Base-by-base conservation (phyloP, 768 basidiomycete species). In the Tubosaeta sp. region DNA sequence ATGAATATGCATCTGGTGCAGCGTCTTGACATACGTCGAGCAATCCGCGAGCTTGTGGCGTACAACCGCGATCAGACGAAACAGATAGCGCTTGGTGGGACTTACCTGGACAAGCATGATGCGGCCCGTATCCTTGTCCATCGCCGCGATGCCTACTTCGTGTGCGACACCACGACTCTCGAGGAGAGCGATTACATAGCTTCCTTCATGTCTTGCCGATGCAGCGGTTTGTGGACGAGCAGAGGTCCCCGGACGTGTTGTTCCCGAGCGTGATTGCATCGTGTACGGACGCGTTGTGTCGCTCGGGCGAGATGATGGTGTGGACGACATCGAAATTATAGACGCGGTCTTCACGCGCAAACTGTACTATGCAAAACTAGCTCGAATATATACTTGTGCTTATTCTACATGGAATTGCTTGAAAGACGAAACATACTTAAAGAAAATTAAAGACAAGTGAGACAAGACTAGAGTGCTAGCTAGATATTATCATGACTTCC, bases 101-200 rank as follows among this genome's bases (percentile, higher is more conserved):
- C 60, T n/a, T 43, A 86, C 91, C 77, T 95, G 92, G 16, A 91
- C 82, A 14, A 94, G 72, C 64, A 82, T 75, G 18, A 87, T 86
- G 24, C 80, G 76, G 1, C 86, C 90, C 0, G 86, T 90, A 29
- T 89, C 86, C 49, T 76, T 80, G 52, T 94, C 84, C n/a, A 93
- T 75, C 0, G 88, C 87, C 0, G 90, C 92, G 29, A 96, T 82
- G 3, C 94, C 94, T 9, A 95, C 82, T 63, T 95, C 93, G 48
- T 87, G 74, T 1, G 85, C 85, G 25, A 90, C 74, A 1, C 89
- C 88, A 22, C 89, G 74, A 11, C 87, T 86, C 68, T 92, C 89
- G 24, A 91, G 69, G 18, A 91, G 67, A 3, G 89, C 83, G 24
- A 88, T 72, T 3, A 88, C 71, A 61, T 82, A 84, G 49, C 71